phyloP scores from a whole-genome alignment of 805 yeast species.

The Maudiozyma pseudohumilis region DNA sequence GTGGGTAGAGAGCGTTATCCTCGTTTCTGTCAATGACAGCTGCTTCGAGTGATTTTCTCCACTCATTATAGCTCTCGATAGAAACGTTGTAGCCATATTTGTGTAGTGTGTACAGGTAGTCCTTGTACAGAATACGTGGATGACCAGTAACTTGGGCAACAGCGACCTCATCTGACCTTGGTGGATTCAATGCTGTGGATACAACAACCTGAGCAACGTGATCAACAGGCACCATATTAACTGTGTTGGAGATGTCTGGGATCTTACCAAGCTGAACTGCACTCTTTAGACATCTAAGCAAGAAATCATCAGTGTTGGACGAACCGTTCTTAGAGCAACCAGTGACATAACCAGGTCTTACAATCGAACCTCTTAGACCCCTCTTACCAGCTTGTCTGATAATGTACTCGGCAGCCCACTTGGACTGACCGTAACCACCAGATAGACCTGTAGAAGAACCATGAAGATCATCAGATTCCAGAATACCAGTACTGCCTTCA shows the following conservation, averaged over 20 bases:
- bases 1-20: slow-evolving; percentile 85
- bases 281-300: slow-evolving; percentile 90
- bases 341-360: slow-evolving; percentile 93
- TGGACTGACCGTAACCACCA: slow-evolving; percentile 93
- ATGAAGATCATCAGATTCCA: slow-evolving; percentile 70
- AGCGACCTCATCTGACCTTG: slow-evolving; percentile 39
- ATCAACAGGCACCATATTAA: slow-evolving; percentile 96
- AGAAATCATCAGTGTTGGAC: slow-evolving; percentile 92
- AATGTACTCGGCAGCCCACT: slow-evolving; percentile 93
- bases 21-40: slow-evolving; percentile 64
- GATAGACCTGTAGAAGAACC: slow-evolving; percentile 80
- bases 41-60: slow-evolving; percentile 70
- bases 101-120: slow-evolving; percentile 56
- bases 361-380: slow-evolving; percentile 81
- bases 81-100: slow-evolving; percentile 64
- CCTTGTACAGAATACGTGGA: slow-evolving; percentile 77
- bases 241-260: slow-evolving; percentile 80
- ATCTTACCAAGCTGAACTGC: slow-evolving; percentile 76
- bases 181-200: slow-evolving; percentile 74
- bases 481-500: slow-evolving; percentile 60
- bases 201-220: slow-evolving; percentile 90
- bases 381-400: slow-evolving; percentile 78
- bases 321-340: slow-evolving; percentile 81
- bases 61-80: slow-evolving; percentile 56
- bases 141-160: slow-evolving; percentile 98